Base-by-base conservation (phyloP, 495 filamentous ascomycete genomes). In the Chaetomium tenue region DNA sequence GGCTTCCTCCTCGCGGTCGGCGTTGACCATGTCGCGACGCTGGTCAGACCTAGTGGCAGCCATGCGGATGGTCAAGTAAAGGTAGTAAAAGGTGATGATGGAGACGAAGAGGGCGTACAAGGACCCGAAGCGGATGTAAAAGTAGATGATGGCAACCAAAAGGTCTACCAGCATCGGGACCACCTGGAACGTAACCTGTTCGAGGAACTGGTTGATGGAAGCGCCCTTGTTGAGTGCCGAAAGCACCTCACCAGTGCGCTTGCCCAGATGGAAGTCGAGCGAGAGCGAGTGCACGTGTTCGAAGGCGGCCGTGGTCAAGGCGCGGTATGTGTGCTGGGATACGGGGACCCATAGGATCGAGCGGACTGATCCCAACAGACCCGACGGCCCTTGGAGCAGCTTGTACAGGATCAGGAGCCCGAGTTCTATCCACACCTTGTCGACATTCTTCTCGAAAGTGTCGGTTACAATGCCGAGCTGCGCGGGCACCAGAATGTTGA, bases 241-340 rank as follows among this genome's bases (percentile, higher is more conserved):
- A 28, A 97, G 79, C 18, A 98, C 92, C 75, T 98, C 94, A 26
- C 94, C 94, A 1, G 94, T 98, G 75, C 93, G 92, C 78, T 98
- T 98, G 50, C 92, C 90, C 13, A 97, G 84, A 75, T 98, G 94
- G 70, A 98, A 98, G 71, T 98, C 94, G 67, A 97, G 80, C 75
- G 93, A 97, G 18, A 98, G 85, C 44, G 88, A 86, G 75, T 98
- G 94, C 20, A 98, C 94, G 72, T 98, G 94, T 74, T 98, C 94
- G 70, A 98, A 98, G 7, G 93, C 89, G 9, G 94, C 92, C 2
- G 92, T 93, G 1, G 92, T 96, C 33, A 98, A 83, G 56, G 94
- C 91, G 74, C 91, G 90, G 74, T 97, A 98, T 9, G 93, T 95
- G 75, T 97, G 96, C 72, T 98, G 94, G 42, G 91, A 87, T 57